phyloP scores from a whole-genome alignment of 2,329 filamentous ascomycete genomes.

The Fusarium anguioides region DNA sequence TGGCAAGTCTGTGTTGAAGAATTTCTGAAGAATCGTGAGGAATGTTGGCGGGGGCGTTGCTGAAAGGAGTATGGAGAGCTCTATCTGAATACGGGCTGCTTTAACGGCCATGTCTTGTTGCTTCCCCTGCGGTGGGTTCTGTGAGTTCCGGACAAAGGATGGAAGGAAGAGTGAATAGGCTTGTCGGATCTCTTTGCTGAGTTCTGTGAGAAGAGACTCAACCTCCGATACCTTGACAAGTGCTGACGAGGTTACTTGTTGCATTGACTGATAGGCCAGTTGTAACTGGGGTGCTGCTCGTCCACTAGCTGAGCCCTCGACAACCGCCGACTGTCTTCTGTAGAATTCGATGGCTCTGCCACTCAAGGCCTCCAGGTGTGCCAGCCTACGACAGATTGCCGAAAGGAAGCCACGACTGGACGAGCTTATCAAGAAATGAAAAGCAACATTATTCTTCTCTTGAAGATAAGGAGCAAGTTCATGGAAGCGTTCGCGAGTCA shows the following conservation, averaged over 20 bases:
- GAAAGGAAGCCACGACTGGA: constrained; percentile 78
- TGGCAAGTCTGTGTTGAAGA: constrained; percentile 69
- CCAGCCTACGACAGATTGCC: constrained; percentile 73
- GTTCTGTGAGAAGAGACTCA: constrained; percentile 67
- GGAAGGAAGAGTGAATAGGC: constrained; percentile 61
- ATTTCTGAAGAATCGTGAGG: constrained; percentile 69
- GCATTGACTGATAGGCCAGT: constrained; percentile 66
- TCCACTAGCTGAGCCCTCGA: constrained; percentile 52
- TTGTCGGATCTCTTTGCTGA: constrained; percentile 62
- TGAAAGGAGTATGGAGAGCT: constrained; percentile 64
- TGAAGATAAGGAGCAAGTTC: constrained; percentile 65
- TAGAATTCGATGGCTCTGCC: constrained; percentile 63
- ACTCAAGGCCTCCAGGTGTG: constrained; percentile 64
- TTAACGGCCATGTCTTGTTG: constrained; percentile 59
- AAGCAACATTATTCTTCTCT: constrained; percentile 65
- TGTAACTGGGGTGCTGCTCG: constrained; percentile 64
- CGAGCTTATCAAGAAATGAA: constrained; percentile 77
- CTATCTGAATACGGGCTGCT: constrained; percentile 60
- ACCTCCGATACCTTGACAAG: constrained; percentile 71
- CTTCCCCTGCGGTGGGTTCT: constrained; percentile 57
- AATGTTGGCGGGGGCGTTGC: constrained; percentile 60
- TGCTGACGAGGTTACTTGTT: constrained; percentile 60
- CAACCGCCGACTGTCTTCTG: constrained; percentile 56
- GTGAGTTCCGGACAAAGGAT: constrained; percentile 59
- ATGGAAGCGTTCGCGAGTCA: constrained; percentile 59